These are phyloP conservation scores for Phascolomyces articulosus DNA, from an alignment of 371 early-diverging fungal genomes.

Conservation along the genomic window DNA sequence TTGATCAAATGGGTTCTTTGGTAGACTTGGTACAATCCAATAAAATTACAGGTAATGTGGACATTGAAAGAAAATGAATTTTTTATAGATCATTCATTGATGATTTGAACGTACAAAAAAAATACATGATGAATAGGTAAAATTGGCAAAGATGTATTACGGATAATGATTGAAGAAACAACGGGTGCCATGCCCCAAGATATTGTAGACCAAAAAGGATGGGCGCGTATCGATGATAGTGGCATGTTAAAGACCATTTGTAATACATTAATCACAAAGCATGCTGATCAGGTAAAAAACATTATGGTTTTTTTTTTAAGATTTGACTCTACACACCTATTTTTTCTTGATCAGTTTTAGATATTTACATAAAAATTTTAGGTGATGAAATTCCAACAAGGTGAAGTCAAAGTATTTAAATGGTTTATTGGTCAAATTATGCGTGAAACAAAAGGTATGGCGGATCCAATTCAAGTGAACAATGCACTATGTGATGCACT, in stretches of 20 bases:
- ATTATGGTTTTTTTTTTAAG: too few species aligned
- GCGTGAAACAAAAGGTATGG: slow-evolving; percentile 73
- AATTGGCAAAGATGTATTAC: slow-evolving; percentile 69
- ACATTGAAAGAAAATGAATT: too few species aligned
- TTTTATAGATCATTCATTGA: too few species aligned
- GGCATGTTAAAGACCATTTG: slow-evolving; percentile 54
- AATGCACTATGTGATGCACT: slow-evolving; percentile 51
- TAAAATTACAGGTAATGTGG: slow-evolving; percentile 59
- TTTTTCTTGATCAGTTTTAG: too few species aligned
- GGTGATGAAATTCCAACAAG: slow-evolving; percentile 57
- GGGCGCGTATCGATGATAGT: slow-evolving; percentile 65
- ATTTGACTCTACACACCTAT: too few species aligned
- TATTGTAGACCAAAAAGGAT: slow-evolving; percentile 73
- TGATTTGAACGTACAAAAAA: too few species aligned
- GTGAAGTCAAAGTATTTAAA: slow-evolving; percentile 60
- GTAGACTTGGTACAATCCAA: slow-evolving; percentile 65
- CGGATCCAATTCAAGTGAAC: slow-evolving; percentile 68
- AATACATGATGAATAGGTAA: too few species aligned
- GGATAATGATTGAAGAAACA: slow-evolving; percentile 67
- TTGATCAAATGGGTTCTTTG: slow-evolving; percentile 63
- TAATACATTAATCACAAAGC: slow-evolving; percentile 46
- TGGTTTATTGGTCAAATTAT: slow-evolving; percentile 81
- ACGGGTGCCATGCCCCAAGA: slow-evolving; percentile 44
- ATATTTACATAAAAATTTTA: too few species aligned
- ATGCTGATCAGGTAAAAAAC: slow-evolving; percentile 60